Percentiles rank a stretch among this genome's conserved stretches.
Conservation (phyloP, 148 eudicot genomes). For the Camellia granthamiana region DNA sequence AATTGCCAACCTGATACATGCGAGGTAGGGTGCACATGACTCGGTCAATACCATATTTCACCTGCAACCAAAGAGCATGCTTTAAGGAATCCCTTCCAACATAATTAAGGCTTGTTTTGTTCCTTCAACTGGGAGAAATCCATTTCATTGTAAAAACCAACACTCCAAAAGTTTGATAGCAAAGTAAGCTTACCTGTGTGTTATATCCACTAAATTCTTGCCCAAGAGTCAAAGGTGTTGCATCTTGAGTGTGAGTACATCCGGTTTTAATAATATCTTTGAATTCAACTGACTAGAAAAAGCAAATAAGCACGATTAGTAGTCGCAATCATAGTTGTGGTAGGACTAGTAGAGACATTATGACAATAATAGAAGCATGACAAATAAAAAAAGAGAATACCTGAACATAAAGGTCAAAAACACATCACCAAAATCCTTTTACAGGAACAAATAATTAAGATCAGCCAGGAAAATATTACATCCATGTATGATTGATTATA, state of each 20-base stretch:
- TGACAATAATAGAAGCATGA: conserved; percentile 3
- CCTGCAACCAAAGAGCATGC: conserved; percentile 43
- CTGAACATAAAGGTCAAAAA: neutral
- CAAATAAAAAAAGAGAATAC: neutral
- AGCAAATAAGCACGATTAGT: conserved; percentile 13
- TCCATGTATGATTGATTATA: neutral
- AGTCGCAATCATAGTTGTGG: neutral
- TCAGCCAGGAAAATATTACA: neutral
- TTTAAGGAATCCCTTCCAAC: conserved; percentile 3
- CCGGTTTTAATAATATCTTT: conserved; percentile 94
- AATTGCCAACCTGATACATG: conserved; percentile 73
- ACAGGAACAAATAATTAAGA: neutral
- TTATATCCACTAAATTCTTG: conserved; percentile 97
- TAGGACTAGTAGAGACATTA: neutral
- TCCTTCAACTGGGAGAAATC: neutral
- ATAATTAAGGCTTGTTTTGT: neutral
- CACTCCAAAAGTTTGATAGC: neutral
- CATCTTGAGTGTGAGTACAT: conserved; percentile 98
- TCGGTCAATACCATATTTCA: conserved; percentile 88
- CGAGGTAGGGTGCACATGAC: conserved; percentile 73
- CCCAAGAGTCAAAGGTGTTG: conserved; percentile 99
- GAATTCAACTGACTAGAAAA: conserved; percentile 64
- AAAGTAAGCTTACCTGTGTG: conserved; percentile 66
- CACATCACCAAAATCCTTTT: conserved; percentile 1
- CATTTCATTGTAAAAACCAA: neutral